phyloP scores from a whole-genome alignment of 2,329 filamentous ascomycete genomes.

The Coniochaeta pulveracea region DNA sequence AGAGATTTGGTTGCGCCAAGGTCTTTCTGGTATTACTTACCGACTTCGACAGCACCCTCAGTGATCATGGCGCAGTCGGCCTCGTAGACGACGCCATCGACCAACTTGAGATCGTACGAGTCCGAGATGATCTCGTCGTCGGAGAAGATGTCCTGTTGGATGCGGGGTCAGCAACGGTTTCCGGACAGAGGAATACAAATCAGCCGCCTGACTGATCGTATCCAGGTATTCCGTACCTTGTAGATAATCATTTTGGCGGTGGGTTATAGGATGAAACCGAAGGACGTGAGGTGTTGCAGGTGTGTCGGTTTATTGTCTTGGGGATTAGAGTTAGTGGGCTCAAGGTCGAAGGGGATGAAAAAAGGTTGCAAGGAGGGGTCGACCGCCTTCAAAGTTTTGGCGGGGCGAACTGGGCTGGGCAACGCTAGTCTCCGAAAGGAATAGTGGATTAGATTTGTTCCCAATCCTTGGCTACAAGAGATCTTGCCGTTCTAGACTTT shows the following conservation, averaged over 20 bases:
- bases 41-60: constrained; percentile 61
- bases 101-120: constrained; percentile 72
- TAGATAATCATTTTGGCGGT: constrained; percentile 62
- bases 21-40: too few relatives aligned
- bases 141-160: constrained; percentile 68
- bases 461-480: too few relatives aligned
- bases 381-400: not conserved
- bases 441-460: not conserved
- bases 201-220: constrained; percentile 7
- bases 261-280: not conserved
- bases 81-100: constrained; percentile 77
- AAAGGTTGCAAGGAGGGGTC: not conserved
- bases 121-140: constrained; percentile 96
- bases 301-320: not conserved
- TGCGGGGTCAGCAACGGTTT: constrained; percentile 15
- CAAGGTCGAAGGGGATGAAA: constrained; percentile 3
- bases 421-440: not conserved
- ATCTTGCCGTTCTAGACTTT: too few relatives aligned
- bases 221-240: constrained; percentile 53
- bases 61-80: constrained; percentile 86
- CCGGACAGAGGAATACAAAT: constrained; percentile 1
- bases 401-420: constrained; percentile 3
- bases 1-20: too few relatives aligned
- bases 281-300: not conserved
- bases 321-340: constrained; percentile 2